phyloP scores from a whole-genome alignment of 345 rosid genomes.

The Eucalyptus polybractea region DNA sequence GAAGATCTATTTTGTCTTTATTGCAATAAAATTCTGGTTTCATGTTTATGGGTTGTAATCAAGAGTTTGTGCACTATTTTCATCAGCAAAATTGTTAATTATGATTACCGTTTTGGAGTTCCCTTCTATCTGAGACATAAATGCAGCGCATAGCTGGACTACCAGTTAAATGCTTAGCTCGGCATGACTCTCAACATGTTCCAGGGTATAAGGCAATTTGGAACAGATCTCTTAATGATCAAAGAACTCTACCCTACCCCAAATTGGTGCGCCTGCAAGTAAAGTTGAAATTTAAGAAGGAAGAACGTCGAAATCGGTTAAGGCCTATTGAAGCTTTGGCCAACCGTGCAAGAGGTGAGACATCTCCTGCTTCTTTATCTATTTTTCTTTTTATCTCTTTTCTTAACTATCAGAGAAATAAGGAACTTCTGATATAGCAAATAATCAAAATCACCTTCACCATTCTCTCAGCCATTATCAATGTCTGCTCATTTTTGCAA shows the following conservation, averaged over 20 bases:
- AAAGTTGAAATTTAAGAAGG: constrained; percentile 61
- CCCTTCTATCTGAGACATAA: not conserved
- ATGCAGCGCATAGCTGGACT: not conserved
- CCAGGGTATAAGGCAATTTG: constrained; percentile 60
- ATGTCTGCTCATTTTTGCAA: not conserved
- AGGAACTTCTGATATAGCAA: too few relatives aligned
- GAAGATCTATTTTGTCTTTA: not conserved
- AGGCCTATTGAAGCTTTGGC: constrained; percentile 45
- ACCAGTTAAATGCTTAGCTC: not conserved
- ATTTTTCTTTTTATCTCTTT: not conserved
- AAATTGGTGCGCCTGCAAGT: constrained; percentile 49
- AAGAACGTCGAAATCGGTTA: constrained; percentile 52
- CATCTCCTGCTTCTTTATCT: not conserved
- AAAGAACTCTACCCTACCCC: constrained; percentile 62
- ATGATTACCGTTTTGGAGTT: not conserved
- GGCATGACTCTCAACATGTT: not conserved
- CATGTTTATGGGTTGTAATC: not conserved
- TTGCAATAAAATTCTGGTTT: not conserved
- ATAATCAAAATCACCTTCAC: not conserved
- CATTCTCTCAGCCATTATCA: not conserved
- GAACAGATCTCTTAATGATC: constrained; percentile 60
- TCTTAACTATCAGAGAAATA: not conserved
- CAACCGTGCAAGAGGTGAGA: constrained; percentile 40
- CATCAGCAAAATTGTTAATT: not conserved
- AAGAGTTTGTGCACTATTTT: not conserved